phyloP scores from a whole-genome alignment of 2,329 filamentous ascomycete genomes.

The Blastomyces gilchristii region DNA sequence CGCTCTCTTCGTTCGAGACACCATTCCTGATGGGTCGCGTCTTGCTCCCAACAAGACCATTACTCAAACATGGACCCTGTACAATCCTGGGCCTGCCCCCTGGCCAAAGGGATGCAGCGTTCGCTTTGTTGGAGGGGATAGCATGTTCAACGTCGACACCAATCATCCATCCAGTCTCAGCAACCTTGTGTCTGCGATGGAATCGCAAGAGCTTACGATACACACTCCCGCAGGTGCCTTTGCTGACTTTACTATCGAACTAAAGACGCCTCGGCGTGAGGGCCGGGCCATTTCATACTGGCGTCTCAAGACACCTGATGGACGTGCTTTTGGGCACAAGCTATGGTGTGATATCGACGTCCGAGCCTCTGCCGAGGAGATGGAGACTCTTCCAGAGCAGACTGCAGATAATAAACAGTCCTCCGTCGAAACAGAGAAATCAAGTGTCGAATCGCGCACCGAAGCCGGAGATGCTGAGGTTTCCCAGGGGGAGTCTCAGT shows the following conservation, averaged over 20 bases:
- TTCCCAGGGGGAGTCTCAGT: conserved; percentile 26
- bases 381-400: not conserved
- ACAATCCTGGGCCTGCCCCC: conserved; percentile 64
- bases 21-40: conserved; percentile 64
- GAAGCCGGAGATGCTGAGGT: conserved; percentile 23
- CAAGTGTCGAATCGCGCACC: not conserved
- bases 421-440: conserved; percentile 11
- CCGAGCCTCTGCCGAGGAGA: not conserved
- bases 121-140: conserved; percentile 85
- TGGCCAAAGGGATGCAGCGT: conserved; percentile 90
- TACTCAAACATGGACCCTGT: conserved; percentile 82
- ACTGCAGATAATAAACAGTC: conserved; percentile 12
- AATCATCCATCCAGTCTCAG: conserved; percentile 66
- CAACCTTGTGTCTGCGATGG: conserved; percentile 66
- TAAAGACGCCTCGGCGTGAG: conserved; percentile 66
- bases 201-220: conserved; percentile 66
- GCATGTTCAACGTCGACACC: conserved; percentile 87
- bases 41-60: conserved; percentile 64
- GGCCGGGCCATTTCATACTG: conserved; percentile 91
- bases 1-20: conserved; percentile 66
- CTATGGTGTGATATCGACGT: conserved; percentile 91
- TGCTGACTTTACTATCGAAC: conserved; percentile 68
- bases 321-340: conserved; percentile 78
- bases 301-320: conserved; percentile 75
- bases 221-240: conserved; percentile 63